Conservation (phyloP, 148 eudicot species). For the Polygonum maritimum region DNA sequence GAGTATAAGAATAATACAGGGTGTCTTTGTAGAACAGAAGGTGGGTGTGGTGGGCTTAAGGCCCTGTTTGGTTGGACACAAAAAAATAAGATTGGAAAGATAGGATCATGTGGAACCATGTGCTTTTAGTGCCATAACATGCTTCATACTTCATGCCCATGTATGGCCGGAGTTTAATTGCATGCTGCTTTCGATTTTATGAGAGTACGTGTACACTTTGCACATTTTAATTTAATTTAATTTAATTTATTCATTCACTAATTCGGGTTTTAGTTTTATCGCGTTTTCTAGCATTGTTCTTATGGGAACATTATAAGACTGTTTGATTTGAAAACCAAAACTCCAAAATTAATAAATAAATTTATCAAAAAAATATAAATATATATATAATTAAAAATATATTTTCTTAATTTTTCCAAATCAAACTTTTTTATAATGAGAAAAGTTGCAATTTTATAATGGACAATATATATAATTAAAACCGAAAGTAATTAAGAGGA, state of each 20-base stretch:
- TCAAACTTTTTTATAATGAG: too few species aligned
- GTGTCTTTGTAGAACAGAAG: slow-evolving; percentile 5
- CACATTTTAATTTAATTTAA: slow-evolving; percentile 10
- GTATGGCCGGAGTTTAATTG: not conserved
- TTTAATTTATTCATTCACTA: not conserved
- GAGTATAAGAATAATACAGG: slow-evolving; percentile 12
- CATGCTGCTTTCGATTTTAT: not conserved
- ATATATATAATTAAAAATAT: too few species aligned
- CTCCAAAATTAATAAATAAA: too few species aligned
- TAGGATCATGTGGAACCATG: slow-evolving; percentile 19
- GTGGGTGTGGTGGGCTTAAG: slow-evolving; percentile 8
- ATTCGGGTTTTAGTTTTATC: not conserved
- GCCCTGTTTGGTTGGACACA: not conserved
- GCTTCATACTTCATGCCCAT: not conserved
- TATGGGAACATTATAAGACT: too few species aligned
- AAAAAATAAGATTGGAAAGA: not conserved
- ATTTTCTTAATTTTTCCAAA: too few species aligned
- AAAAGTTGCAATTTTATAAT: not conserved
- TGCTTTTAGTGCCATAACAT: slow-evolving; percentile 13
- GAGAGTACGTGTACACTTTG: not conserved
- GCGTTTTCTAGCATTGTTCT: too few species aligned
- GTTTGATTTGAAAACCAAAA: too few species aligned
- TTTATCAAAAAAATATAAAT: too few species aligned
- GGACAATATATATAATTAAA: not conserved
- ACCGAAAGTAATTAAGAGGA: too few species aligned